Conservation (phyloP, 805 yeast genomes). For the Myxozyma geophila region DNA sequence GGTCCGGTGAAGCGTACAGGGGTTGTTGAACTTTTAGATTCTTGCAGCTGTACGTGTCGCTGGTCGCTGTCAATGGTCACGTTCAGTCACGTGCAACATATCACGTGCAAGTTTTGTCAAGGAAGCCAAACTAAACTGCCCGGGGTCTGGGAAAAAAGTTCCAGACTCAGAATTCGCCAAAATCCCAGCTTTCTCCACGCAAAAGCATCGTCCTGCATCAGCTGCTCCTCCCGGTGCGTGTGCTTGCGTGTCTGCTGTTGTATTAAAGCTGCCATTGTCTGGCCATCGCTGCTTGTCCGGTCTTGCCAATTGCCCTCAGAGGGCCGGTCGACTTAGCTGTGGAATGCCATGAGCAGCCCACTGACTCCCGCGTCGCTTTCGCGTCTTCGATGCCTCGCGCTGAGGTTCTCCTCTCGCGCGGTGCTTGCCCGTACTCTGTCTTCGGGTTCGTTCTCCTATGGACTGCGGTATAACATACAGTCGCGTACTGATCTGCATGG, state of each 20-base stretch:
- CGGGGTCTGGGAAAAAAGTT: neutral
- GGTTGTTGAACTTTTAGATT: too few species aligned
- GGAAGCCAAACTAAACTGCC: neutral
- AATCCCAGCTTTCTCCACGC: neutral
- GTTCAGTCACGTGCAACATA: neutral
- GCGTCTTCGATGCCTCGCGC: conserved; percentile 4
- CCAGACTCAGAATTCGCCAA: neutral
- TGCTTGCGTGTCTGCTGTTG: neutral
- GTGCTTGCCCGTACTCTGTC: neutral
- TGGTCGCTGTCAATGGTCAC: neutral
- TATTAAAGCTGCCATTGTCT: neutral
- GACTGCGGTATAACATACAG: neutral
- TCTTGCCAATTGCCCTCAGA: neutral
- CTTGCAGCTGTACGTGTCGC: too few species aligned
- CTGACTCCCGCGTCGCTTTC: conserved; percentile 12
- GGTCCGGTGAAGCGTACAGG: too few species aligned
- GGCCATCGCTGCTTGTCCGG: neutral
- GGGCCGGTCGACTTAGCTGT: neutral
- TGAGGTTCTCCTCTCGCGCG: neutral
- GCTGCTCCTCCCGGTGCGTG: neutral
- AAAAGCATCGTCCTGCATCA: neutral
- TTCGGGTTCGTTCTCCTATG: neutral
- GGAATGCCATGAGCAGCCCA: conserved; percentile 6
- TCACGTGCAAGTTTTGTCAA: neutral
- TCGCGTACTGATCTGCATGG: neutral